These are phyloP conservation scores for Pleurostoma richardsiae DNA, from an alignment of 2,329 filamentous ascomycete species.

Conservation along the genomic window DNA sequence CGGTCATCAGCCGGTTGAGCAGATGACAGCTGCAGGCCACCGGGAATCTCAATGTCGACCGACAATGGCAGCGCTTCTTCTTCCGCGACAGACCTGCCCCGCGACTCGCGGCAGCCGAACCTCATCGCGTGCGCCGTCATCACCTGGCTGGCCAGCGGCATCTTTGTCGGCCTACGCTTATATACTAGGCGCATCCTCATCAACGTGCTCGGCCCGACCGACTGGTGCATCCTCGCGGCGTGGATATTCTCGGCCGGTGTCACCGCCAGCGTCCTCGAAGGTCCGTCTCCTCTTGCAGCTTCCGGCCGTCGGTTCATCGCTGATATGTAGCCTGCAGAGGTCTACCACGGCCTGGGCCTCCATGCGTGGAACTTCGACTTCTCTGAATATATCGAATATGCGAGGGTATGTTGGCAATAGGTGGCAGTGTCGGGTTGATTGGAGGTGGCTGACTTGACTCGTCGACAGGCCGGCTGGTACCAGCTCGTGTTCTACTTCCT, in stretches of 20 bases:
- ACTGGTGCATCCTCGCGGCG: conserved; percentile 28
- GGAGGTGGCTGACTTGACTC: background rate
- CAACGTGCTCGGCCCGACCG: conserved; percentile 26
- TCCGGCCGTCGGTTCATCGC: too few species aligned
- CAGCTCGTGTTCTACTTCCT: conserved; percentile 19
- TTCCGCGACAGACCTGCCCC: background rate
- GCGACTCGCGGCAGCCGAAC: conserved; percentile 12
- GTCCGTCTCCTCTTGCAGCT: too few species aligned
- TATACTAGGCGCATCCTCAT: conserved; percentile 28
- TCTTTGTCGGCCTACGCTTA: conserved; percentile 29
- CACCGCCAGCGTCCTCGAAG: conserved; percentile 15
- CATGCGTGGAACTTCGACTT: conserved; percentile 6
- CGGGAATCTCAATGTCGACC: too few species aligned
- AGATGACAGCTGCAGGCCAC: too few species aligned
- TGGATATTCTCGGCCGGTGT: conserved; percentile 21
- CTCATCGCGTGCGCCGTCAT: conserved; percentile 18
- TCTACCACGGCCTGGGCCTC: conserved; percentile 3
- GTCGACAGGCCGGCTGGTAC: conserved; percentile 16
- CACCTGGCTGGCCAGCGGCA: conserved; percentile 21
- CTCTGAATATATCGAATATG: background rate
- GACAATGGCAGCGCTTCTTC: too few species aligned
- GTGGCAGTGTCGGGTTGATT: too few species aligned
- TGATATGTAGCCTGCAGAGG: background rate
- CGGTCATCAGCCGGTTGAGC: too few species aligned
- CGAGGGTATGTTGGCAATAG: too few species aligned